A percentile compares a stretch with the other conserved stretches of the same genome.
phyloP scores from a whole-genome alignment of 441 rosid species.

The Pelargonium australe region DNA sequence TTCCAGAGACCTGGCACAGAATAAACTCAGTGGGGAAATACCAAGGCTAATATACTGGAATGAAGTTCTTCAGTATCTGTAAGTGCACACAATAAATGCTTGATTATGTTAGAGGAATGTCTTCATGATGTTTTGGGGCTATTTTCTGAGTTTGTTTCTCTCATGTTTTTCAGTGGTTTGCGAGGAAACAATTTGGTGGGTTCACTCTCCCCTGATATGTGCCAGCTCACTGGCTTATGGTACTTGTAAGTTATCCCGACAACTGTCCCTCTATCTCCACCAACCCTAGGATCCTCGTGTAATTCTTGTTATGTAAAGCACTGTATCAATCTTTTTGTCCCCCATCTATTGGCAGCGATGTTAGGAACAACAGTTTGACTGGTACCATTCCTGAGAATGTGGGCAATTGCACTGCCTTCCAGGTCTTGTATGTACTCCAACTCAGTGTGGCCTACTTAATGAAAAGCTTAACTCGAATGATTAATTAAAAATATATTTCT shows the following conservation, averaged over 20 bases:
- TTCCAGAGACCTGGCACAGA: constrained; percentile 79
- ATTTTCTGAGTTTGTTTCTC: not conserved
- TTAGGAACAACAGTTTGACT: constrained; percentile 75
- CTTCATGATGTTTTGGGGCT: too few species aligned
- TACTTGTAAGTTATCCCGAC: constrained; percentile 60
- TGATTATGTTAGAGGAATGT: not conserved
- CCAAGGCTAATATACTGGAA: constrained; percentile 88
- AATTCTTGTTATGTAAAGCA: not conserved
- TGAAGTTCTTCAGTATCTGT: constrained; percentile 93
- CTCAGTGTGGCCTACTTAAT: too few species aligned
- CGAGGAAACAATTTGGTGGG: constrained; percentile 77
- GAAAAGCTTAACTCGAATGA: not conserved
- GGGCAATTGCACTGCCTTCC: constrained; percentile 91
- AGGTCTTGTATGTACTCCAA: constrained; percentile 55
- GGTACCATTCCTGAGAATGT: constrained; percentile 77
- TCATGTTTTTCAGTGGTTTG: constrained; percentile 47
- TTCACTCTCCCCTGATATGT: constrained; percentile 74
- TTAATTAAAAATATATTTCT: not conserved
- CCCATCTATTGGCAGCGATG: constrained; percentile 50
- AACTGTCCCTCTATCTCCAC: not conserved
- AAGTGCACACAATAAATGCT: constrained; percentile 19
- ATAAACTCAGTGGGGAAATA: constrained; percentile 76
- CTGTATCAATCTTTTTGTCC: not conserved
- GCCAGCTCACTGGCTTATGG: constrained; percentile 92
- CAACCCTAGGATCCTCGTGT: not conserved